Base-by-base conservation (phyloP, 2,329 filamentous ascomycete genomes). In the Aspergillus puulaauensis region DNA sequence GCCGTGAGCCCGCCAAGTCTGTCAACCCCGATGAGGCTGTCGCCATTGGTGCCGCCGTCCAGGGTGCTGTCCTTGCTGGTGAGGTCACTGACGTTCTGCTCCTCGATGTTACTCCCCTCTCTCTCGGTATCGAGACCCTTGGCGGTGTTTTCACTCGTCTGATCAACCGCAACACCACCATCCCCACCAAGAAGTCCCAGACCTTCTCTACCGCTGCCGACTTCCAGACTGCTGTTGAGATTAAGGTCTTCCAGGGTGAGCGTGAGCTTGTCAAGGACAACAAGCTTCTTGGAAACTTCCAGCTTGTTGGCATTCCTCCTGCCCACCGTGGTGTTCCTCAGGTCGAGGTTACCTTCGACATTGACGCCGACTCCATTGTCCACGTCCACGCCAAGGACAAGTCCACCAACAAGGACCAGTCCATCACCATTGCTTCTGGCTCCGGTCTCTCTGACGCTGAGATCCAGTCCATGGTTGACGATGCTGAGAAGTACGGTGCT, bases 221-320 rank as follows among this genome's bases (percentile, higher is more conserved):
- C 78, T 96, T 96, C 90, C 93, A 98, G 85, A 96, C 91, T 63
- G 93, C 93, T 68, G 93, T 98, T 73, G 93, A 97, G 84, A 98
- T 98, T 85, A 97, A 98, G 90, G 93, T 98, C 64, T 98, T 88
- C 90, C 93, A 98, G 88, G 93, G 93, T 84, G 93, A 98, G 86
- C 93, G 93, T 90, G 93, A 97, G 84, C 91, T 97, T 64, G 93
- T 97, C 77, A 89, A 88, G 75, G 93, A 98, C 83, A 98, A 98
- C 90, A 98, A 98, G 86, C 83, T 98, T 60, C 87, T 98, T 59
- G 93, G 93, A 62, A 98, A 98, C 90, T 98, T 98, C 90, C 93
- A 98, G 86, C 90, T 98, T 68, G 92, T 96, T 70, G 93, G 93
- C 65, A 97, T 98, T 61, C 93, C 93, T 58, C 93, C 93, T 69